Conservation (phyloP, 129 eudicot species). For the Glebionis coronaria region DNA sequence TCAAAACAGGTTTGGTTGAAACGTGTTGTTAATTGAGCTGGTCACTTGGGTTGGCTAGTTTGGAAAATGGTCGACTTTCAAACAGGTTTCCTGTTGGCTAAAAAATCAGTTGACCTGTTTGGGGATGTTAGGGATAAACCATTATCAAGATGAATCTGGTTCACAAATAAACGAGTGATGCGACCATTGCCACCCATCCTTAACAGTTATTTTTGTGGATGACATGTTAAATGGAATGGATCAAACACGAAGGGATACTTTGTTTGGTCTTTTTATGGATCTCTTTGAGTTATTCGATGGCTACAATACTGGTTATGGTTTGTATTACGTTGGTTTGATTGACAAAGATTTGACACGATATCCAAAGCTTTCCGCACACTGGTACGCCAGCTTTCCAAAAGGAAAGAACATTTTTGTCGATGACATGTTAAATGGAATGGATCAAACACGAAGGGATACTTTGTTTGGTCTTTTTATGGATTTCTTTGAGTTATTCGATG, state of each 20-base stretch:
- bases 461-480: too few relatives aligned
- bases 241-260: conserved; percentile 49
- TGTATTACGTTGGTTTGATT: conserved; percentile 47
- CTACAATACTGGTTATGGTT: conserved; percentile 31
- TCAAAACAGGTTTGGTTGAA: not conserved
- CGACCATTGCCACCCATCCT: too few relatives aligned
- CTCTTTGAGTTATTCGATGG: conserved; percentile 37
- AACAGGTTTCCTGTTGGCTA: too few relatives aligned
- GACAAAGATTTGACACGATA: conserved; percentile 45
- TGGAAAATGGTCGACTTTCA: too few relatives aligned
- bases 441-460: too few relatives aligned
- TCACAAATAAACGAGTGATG: not conserved
- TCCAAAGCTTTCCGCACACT: conserved; percentile 51
- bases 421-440: too few relatives aligned
- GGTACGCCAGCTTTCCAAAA: conserved; percentile 49
- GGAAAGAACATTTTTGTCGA: too few relatives aligned
- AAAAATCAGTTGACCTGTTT: not conserved
- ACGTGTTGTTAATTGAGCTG: not conserved
- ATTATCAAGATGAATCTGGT: not conserved
- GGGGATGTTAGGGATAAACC: not conserved
- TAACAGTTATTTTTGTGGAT: not conserved
- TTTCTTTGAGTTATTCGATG: too few relatives aligned
- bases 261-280: conserved; percentile 52
- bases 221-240: conserved; percentile 42
- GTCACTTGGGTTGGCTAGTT: not conserved